These are phyloP conservation scores for Neofusicoccum kwambonambiense DNA, from an alignment of 2,329 filamentous ascomycete species.

Conservation along the genomic window DNA sequence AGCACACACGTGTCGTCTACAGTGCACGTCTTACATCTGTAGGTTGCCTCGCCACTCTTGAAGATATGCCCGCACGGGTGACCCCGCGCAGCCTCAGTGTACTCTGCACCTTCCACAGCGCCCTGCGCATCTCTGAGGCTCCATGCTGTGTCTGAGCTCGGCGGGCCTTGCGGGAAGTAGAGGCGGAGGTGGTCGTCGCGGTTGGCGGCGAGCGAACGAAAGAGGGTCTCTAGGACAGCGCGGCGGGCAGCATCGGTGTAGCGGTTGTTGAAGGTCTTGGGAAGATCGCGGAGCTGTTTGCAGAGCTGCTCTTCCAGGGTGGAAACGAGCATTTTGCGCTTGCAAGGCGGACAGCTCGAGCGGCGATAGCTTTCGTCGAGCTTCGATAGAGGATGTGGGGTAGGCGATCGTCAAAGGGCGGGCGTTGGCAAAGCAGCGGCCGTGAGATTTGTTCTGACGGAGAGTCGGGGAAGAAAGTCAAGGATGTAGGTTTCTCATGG, in stretches of 20 bases:
- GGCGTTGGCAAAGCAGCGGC: not conserved
- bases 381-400: constrained; percentile 16
- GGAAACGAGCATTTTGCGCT: constrained; percentile 45
- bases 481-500: not conserved
- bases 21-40: constrained; percentile 90
- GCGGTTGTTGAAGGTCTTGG: constrained; percentile 69
- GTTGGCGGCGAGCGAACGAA: constrained; percentile 79
- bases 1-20: constrained; percentile 94
- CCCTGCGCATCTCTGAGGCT: constrained; percentile 86
- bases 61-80: constrained; percentile 98
- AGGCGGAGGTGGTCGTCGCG: constrained; percentile 71
- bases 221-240: constrained; percentile 75
- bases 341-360: not conserved
- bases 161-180: constrained; percentile 77
- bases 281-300: constrained; percentile 75
- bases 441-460: not conserved
- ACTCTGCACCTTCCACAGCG: constrained; percentile 90
- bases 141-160: constrained; percentile 59
- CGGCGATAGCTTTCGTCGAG: constrained; percentile 5
- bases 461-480: not conserved
- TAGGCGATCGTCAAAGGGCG: constrained; percentile 11
- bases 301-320: constrained; percentile 76
- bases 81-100: constrained; percentile 85
- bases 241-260: constrained; percentile 71
- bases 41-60: constrained; percentile 88